Evolutionary conservation across 2,329 filamentous ascomycete genomes (phyloP).

Genomic region (Arthroderma sp.): DNA sequence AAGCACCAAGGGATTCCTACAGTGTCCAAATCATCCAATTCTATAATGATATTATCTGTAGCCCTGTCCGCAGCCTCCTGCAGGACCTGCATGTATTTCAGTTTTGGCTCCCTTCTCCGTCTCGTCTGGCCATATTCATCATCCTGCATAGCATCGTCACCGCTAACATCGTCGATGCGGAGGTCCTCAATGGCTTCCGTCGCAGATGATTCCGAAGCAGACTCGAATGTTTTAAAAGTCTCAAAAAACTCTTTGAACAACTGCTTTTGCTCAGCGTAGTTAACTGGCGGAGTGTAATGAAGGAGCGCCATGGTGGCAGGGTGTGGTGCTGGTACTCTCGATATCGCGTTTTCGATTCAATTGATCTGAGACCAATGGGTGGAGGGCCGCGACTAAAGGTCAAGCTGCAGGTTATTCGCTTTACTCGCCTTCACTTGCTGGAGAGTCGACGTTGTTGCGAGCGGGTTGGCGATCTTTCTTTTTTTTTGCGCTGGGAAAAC

Average conservation of each 20-base stretch:
- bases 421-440: no score
- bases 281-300: constrained; percentile 62
- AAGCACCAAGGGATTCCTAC: constrained; percentile 33
- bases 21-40: constrained; percentile 71
- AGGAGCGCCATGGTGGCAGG: constrained; percentile 63
- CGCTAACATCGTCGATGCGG: constrained; percentile 72
- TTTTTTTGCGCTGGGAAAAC: no score
- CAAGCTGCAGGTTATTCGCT: neutral
- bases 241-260: constrained; percentile 76
- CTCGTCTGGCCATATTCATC: constrained; percentile 47
- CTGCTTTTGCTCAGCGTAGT: constrained; percentile 72
- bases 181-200: constrained; percentile 73
- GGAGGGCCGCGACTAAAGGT: neutral
- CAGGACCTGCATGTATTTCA: constrained; percentile 80
- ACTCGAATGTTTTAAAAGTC: constrained; percentile 66
- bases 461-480: no score
- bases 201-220: constrained; percentile 52
- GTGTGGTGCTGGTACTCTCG: no score
- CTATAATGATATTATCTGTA: constrained; percentile 64
- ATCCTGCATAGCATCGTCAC: constrained; percentile 85
- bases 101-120: constrained; percentile 45
- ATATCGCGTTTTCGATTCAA: no score
- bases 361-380: neutral
- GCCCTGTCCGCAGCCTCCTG: constrained; percentile 76
- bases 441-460: no score